phyloP scores from a whole-genome alignment of 2,329 filamentous ascomycete genomes.

The Dendryphion nanum region DNA sequence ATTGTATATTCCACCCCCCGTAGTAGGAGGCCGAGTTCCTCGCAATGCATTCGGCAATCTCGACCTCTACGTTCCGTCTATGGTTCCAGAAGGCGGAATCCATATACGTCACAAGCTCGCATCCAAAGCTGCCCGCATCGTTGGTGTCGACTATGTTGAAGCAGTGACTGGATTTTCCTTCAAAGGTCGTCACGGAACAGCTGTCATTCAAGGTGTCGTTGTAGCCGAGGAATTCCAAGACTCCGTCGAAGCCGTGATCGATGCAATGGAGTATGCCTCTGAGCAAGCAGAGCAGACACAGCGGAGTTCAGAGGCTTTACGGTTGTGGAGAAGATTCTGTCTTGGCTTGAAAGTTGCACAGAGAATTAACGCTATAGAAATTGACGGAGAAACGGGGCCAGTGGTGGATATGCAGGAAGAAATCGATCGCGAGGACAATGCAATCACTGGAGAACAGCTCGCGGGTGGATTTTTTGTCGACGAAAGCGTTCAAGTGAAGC shows the following conservation, averaged over 20 bases:
- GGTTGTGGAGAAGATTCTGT: slow-evolving; percentile 60
- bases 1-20: slow-evolving; percentile 71
- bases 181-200: slow-evolving; percentile 79
- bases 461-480: slow-evolving; percentile 47
- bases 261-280: slow-evolving; percentile 65
- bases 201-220: slow-evolving; percentile 75
- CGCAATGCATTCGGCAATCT: slow-evolving; percentile 63
- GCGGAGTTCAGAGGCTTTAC: slow-evolving; percentile 50
- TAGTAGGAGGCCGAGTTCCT: slow-evolving; percentile 69
- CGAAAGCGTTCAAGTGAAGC: slow-evolving; percentile 50
- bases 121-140: slow-evolving; percentile 67
- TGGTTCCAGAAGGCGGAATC: slow-evolving; percentile 60
- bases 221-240: slow-evolving; percentile 70
- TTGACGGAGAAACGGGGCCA: slow-evolving; percentile 30
- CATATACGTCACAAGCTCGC: slow-evolving; percentile 61
- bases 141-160: slow-evolving; percentile 83
- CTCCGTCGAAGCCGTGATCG: slow-evolving; percentile 68
- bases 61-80: slow-evolving; percentile 62
- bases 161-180: slow-evolving; percentile 91
- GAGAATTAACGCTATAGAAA: slow-evolving; percentile 60
- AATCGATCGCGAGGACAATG: slow-evolving; percentile 29
- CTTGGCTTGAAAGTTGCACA: slow-evolving; percentile 68
- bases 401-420: slow-evolving; percentile 27
- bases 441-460: slow-evolving; percentile 24
- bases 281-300: slow-evolving; percentile 61